phyloP scores from a whole-genome alignment of 2,329 filamentous ascomycete species.

The Trichoderma sp. region DNA sequence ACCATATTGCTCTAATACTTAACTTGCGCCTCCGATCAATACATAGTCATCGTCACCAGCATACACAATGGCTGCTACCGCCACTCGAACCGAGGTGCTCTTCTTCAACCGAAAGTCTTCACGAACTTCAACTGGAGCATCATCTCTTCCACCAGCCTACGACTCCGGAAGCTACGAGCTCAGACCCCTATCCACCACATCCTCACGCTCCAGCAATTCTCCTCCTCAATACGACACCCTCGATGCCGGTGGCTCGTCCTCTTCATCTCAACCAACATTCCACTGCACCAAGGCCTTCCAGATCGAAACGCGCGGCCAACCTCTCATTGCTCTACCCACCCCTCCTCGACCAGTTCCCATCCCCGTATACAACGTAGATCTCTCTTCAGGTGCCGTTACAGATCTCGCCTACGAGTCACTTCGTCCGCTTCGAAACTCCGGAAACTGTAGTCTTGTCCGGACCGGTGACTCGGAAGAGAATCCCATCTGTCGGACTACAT shows the following conservation, averaged over 20 bases:
- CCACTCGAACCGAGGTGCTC: background rate
- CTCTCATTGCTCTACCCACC: constrained; percentile 44
- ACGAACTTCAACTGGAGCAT: background rate
- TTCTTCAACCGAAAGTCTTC: background rate
- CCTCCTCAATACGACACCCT: constrained; percentile 32
- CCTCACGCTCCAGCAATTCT: constrained; percentile 32
- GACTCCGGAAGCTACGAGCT: constrained; percentile 31
- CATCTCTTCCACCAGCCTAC: constrained; percentile 34
- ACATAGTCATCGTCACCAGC: background rate
- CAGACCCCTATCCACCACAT: constrained; percentile 26
- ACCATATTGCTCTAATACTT: background rate
- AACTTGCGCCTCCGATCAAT: background rate
- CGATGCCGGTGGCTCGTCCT: constrained; percentile 4
- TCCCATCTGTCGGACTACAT: constrained; percentile 53
- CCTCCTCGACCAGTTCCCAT: constrained; percentile 43
- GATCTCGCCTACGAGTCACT: constrained; percentile 53
- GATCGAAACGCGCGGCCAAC: constrained; percentile 50
- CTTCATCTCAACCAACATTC: constrained; percentile 37
- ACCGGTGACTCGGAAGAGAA: constrained; percentile 38
- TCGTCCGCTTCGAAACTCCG: constrained; percentile 49
- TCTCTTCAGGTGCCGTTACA: constrained; percentile 40
- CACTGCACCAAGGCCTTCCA: constrained; percentile 48
- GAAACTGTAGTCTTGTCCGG: constrained; percentile 49
- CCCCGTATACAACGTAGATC: constrained; percentile 43
- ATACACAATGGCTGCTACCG: constrained; percentile 25